Percentiles rank a stretch among this genome's conserved stretches.
Evolutionary conservation across 2,329 filamentous ascomycete genomes (phyloP).

Genomic region (Macrophomina tecta): DNA sequence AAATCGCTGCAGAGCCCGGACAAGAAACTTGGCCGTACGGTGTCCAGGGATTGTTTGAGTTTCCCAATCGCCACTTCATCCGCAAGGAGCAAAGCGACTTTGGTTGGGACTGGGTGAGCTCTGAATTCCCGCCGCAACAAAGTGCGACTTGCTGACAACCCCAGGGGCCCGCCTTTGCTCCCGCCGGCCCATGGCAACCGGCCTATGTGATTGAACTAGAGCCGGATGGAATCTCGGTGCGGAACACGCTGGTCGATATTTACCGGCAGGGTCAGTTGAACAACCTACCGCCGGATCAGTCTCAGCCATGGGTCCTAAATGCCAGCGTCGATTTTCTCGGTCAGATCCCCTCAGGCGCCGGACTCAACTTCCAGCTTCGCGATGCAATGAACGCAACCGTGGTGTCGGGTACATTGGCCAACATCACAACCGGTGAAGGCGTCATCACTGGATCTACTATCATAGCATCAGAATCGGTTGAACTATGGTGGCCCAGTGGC

Average conservation of each 20-base stretch:
- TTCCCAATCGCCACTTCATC: constrained; percentile 61
- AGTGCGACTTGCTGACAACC: not conserved
- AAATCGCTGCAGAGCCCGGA: constrained; percentile 57
- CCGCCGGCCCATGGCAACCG: constrained; percentile 67
- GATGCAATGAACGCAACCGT: constrained; percentile 51
- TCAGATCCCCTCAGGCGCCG: constrained; percentile 49
- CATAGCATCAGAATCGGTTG: constrained; percentile 53
- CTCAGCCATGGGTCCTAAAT: constrained; percentile 65
- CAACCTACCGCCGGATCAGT: constrained; percentile 63
- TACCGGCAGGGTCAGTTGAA: constrained; percentile 65
- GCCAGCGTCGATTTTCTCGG: constrained; percentile 66
- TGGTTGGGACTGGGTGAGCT: constrained; percentile 60
- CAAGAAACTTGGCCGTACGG: constrained; percentile 59
- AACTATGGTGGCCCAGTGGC: constrained; percentile 67
- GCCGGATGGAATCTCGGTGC: constrained; percentile 51
- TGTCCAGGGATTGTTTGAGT: constrained; percentile 59
- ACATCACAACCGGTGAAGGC: constrained; percentile 47
- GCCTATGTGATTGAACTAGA: constrained; percentile 62
- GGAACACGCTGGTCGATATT: constrained; percentile 64
- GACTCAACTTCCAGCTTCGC: constrained; percentile 55
- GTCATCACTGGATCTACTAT: constrained; percentile 57
- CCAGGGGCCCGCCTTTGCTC: constrained; percentile 63
- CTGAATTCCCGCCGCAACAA: not conserved
- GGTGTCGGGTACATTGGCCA: constrained; percentile 45
- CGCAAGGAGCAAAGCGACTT: constrained; percentile 69